Evolutionary conservation across 768 basidiomycete genomes (phyloP).

Genomic region (Mycena floridula): DNA sequence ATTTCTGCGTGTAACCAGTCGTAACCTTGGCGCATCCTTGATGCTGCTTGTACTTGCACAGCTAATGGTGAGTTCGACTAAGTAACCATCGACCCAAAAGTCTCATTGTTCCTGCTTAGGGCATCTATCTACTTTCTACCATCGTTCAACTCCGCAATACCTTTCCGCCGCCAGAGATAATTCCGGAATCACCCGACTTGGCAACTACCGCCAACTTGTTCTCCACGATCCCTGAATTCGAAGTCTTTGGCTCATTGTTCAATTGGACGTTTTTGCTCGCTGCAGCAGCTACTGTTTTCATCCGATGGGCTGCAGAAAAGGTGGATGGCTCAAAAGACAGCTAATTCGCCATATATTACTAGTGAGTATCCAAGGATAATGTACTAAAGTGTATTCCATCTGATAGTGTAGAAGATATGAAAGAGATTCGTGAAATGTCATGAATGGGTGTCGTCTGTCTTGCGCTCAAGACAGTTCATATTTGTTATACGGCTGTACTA

Average conservation of each 20-base stretch:
- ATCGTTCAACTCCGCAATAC: constrained; percentile 77
- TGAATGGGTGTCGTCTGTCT: no score
- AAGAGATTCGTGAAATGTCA: no score
- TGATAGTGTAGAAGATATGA: no score
- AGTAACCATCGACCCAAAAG: background rate
- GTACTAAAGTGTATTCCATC: no score
- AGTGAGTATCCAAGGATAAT: no score
- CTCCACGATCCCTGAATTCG: constrained; percentile 64
- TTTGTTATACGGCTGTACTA: no score
- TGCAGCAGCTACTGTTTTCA: constrained; percentile 38
- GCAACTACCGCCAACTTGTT: constrained; percentile 50
- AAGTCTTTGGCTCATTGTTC: constrained; percentile 69
- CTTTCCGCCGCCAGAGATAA: constrained; percentile 62
- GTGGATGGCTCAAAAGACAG: constrained; percentile 15
- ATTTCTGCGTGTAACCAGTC: constrained; percentile 59
- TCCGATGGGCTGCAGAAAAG: constrained; percentile 52
- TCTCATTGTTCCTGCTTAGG: constrained; percentile 33
- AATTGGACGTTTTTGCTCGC: constrained; percentile 66
- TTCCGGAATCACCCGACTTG: constrained; percentile 9
- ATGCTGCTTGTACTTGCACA: constrained; percentile 77
- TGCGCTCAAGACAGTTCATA: no score
- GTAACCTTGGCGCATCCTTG: constrained; percentile 65
- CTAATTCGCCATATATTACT: background rate
- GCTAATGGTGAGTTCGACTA: constrained; percentile 75
- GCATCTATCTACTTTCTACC: constrained; percentile 78